These are phyloP conservation scores for Marsdenia floribunda DNA, from an alignment of 257 asterid species.

Conservation along the genomic window DNA sequence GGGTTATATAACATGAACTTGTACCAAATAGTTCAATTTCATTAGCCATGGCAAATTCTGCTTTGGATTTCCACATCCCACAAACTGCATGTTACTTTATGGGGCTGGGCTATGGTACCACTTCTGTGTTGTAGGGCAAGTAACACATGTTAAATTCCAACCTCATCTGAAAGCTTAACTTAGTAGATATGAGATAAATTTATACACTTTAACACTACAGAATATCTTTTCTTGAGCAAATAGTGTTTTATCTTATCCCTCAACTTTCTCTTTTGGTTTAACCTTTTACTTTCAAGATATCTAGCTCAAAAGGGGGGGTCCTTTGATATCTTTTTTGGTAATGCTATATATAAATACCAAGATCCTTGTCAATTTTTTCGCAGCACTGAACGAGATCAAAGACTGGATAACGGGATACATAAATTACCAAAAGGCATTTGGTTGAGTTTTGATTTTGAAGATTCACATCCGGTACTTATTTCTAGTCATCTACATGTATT, in stretches of 20 bases:
- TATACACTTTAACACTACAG: neutral
- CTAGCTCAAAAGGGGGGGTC: neutral
- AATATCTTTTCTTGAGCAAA: neutral
- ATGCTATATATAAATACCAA: conserved; percentile 5
- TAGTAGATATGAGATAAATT: too few species aligned
- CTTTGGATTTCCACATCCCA: neutral
- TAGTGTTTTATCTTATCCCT: neutral
- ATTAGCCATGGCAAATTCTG: neutral
- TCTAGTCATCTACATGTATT: neutral
- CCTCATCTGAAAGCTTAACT: too few species aligned
- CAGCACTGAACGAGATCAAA: conserved; percentile 63
- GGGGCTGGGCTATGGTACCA: neutral
- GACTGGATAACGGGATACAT: conserved; percentile 46
- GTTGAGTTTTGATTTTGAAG: conserved; percentile 84
- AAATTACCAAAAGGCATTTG: conserved; percentile 81
- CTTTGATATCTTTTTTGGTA: neutral
- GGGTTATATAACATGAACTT: neutral
- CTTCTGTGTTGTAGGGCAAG: neutral
- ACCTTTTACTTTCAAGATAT: neutral
- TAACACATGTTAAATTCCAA: too few species aligned
- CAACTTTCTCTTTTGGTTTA: neutral
- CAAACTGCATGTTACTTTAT: neutral
- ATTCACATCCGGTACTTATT: conserved; percentile 73
- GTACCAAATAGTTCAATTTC: neutral
- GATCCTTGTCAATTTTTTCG: conserved; percentile 19